A percentile compares a stretch with the other conserved stretches of the same genome.
phyloP scores from a whole-genome alignment of 2,329 filamentous ascomycete genomes.

The Diaporthe humulicola region DNA sequence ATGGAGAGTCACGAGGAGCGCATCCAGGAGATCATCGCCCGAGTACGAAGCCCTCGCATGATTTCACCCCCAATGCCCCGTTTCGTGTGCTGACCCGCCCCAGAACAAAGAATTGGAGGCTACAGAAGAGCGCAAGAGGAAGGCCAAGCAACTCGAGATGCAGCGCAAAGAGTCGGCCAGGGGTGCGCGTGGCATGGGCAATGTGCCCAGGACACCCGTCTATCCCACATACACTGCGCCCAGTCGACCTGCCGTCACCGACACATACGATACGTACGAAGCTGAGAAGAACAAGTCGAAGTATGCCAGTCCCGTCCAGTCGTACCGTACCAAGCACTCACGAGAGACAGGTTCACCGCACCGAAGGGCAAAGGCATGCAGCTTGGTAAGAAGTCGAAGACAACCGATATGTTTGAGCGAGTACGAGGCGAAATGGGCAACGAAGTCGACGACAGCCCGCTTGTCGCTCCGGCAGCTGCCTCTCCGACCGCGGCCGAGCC shows the following conservation, averaged over 20 bases:
- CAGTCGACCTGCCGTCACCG: constrained; percentile 77
- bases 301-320: constrained; percentile 58
- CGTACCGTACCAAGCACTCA: constrained; percentile 43
- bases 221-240: constrained; percentile 93
- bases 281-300: constrained; percentile 98
- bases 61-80: not conserved
- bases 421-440: constrained; percentile 92
- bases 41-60: constrained; percentile 66
- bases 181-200: constrained; percentile 68
- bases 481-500: constrained; percentile 66
- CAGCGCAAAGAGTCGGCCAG: constrained; percentile 96
- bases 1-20: constrained; percentile 99
- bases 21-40: constrained; percentile 97
- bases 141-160: constrained; percentile 98
- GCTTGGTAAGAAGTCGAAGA: constrained; percentile 98
- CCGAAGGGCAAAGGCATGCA: constrained; percentile 98
- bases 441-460: constrained; percentile 82
- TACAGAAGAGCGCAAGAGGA: constrained; percentile 97
- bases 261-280: constrained; percentile 94
- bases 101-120: constrained; percentile 99
- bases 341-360: constrained; percentile 64
- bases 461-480: constrained; percentile 69
- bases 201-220: constrained; percentile 78
- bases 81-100: constrained; percentile 32
- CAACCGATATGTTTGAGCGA: constrained; percentile 96